Evolutionary conservation across 106 monocot species (phyloP), one percentile per base, ranked within the genome.

Genomic region (Ottelia alismoides): DNA sequence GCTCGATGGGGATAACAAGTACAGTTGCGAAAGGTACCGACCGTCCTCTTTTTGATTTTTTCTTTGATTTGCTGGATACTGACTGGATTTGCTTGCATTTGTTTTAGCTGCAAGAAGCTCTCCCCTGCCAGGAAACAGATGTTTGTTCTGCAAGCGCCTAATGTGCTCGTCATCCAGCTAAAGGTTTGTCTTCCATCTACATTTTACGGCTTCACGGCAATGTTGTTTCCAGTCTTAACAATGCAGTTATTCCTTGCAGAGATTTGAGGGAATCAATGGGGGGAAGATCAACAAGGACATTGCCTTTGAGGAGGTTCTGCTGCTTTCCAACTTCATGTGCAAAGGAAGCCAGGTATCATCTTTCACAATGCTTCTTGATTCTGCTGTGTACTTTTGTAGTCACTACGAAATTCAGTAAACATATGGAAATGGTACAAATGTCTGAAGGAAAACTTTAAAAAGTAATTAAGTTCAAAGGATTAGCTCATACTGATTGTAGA

Each of bases 151-250:
- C 66, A 67, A 45, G 81, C 94, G 11, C 94, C 94, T 17, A 88
- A 96, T 74, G 94, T 96, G 17, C 88, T 96, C 62, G 94, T 96
- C 26, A 72, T 96, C 22, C 94, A 96, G 61, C 81, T 96, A 55
- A 96, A 96, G 83, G 94, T 96, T 50, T 47, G 46, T 63, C 45
- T 18, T 61, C 55, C 54, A 49, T 67, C 26, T 51, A 20, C 56
- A 16, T 11, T 25, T 28, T n/a, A n/a, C n/a, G n/a, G n/a, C n/a
- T n/a, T n/a, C n/a, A n/a, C 4, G 51, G 25, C 20, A 20, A 25
- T 18, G 52, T 61, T 71, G 3, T 18, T 50, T 64, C 52, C 24
- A 1, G 23, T 0, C 21, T 45, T 53, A 19, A 23, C 16, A 19
- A 16, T 48, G 60, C 47, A 30, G 12, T 44, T n/a, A 47, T 49